These are phyloP conservation scores for Letharia lupina DNA, from an alignment of 495 filamentous ascomycete species.

Conservation along the genomic window DNA sequence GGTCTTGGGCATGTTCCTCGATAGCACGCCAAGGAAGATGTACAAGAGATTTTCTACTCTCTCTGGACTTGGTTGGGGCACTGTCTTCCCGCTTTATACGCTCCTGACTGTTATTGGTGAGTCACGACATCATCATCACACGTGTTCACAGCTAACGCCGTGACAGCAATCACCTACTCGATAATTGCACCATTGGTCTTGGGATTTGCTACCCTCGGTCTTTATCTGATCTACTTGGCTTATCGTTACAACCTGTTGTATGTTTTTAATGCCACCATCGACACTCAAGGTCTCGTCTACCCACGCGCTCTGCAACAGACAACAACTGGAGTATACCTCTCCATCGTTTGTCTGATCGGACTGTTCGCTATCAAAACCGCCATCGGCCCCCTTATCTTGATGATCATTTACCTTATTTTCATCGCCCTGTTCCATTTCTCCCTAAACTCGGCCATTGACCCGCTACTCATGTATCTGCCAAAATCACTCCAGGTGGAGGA, in stretches of 20 bases:
- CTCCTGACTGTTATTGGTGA: constrained; percentile 70
- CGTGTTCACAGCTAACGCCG: neutral
- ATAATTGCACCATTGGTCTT: constrained; percentile 86
- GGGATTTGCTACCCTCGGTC: constrained; percentile 74
- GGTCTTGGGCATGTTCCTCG: constrained; percentile 64
- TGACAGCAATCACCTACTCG: constrained; percentile 69
- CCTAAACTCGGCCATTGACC: constrained; percentile 68
- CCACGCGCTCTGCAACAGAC: constrained; percentile 86
- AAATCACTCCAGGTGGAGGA: constrained; percentile 56
- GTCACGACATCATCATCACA: constrained; percentile 16
- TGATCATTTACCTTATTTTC: constrained; percentile 74
- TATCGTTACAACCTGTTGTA: constrained; percentile 95
- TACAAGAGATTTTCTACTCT: constrained; percentile 60
- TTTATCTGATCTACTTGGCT: constrained; percentile 83
- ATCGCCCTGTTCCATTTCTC: constrained; percentile 74
- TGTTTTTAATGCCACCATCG: constrained; percentile 73
- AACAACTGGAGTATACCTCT: constrained; percentile 78
- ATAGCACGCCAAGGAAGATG: constrained; percentile 66
- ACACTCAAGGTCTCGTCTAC: constrained; percentile 87
- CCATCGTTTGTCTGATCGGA: constrained; percentile 79
- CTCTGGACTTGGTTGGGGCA: constrained; percentile 71
- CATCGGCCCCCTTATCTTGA: constrained; percentile 70
- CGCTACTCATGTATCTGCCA: constrained; percentile 75
- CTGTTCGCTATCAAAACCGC: constrained; percentile 66
- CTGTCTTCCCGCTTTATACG: constrained; percentile 76